These are phyloP conservation scores for Clonostachys rosea DNA, from an alignment of 2,329 filamentous ascomycete genomes.

Conservation along the genomic window DNA sequence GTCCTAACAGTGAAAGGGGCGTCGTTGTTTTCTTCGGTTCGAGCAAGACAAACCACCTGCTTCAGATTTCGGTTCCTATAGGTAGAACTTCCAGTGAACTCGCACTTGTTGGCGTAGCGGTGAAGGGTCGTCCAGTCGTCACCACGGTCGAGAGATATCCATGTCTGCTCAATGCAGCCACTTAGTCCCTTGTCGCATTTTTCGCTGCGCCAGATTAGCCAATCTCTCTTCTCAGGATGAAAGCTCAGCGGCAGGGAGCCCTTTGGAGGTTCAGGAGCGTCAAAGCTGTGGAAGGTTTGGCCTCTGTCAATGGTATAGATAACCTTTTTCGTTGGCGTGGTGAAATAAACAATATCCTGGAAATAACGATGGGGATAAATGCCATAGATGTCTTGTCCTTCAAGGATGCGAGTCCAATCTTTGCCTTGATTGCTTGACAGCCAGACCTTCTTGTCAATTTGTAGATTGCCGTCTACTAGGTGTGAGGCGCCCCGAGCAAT, in stretches of 20 bases:
- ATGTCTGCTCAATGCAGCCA: constrained; percentile 70
- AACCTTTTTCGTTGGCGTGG: constrained; percentile 62
- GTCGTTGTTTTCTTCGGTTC: constrained; percentile 51
- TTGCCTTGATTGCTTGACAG: constrained; percentile 86
- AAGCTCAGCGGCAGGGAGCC: constrained; percentile 57
- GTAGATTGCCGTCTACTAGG: constrained; percentile 15
- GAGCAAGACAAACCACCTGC: constrained; percentile 54
- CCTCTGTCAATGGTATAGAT: constrained; percentile 82
- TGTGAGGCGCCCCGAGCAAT: constrained; percentile 44
- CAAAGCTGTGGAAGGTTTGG: constrained; percentile 66
- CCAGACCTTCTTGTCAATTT: constrained; percentile 55
- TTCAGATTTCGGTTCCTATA: constrained; percentile 46
- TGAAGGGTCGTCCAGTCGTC: constrained; percentile 72
- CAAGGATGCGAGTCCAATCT: constrained; percentile 68
- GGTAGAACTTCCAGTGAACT: constrained; percentile 70
- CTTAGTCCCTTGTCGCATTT: constrained; percentile 54
- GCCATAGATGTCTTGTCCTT: constrained; percentile 62
- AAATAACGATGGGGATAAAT: constrained; percentile 78
- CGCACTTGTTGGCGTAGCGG: constrained; percentile 73
- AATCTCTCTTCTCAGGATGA: constrained; percentile 80
- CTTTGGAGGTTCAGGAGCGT: constrained; percentile 55
- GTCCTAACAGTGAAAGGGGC: constrained; percentile 67
- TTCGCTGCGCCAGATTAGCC: constrained; percentile 85
- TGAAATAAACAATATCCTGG: constrained; percentile 82
- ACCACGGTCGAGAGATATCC: constrained; percentile 74